A percentile compares a stretch with the other conserved stretches of the same genome.
These are phyloP conservation scores for Podaxis sp. DNA, from an alignment of 768 basidiomycete genomes.

Conservation along the genomic window DNA sequence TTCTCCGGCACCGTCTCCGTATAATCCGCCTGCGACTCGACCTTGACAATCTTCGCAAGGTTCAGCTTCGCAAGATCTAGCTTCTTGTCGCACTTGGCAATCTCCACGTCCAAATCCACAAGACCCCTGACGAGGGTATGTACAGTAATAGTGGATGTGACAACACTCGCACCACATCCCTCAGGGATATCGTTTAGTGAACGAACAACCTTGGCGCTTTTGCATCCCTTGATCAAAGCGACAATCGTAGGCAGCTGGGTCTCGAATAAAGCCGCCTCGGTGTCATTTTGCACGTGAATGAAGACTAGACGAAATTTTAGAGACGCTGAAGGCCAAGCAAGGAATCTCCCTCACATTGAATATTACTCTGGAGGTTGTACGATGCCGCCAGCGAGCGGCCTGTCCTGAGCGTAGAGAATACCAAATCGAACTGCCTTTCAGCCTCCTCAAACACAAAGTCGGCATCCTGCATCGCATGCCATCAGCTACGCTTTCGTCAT, in stretches of 20 bases:
- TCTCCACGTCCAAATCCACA: slow-evolving; percentile 84
- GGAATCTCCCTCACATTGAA: slow-evolving; percentile 55
- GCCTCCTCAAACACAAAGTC: slow-evolving; percentile 64
- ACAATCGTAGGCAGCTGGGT: slow-evolving; percentile 72
- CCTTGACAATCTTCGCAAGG: slow-evolving; percentile 73
- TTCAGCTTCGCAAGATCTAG: slow-evolving; percentile 64
- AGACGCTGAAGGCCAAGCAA: background rate
- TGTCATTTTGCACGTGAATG: slow-evolving; percentile 61
- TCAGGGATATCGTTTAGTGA: slow-evolving; percentile 67
- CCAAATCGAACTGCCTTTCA: slow-evolving; percentile 80
- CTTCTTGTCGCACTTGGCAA: slow-evolving; percentile 89
- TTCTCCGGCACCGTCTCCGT: slow-evolving; percentile 73
- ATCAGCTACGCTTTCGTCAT: background rate
- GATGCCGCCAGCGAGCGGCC: slow-evolving; percentile 84
- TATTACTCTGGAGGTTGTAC: slow-evolving; percentile 83
- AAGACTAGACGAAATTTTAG: slow-evolving; percentile 49
- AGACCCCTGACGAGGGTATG: slow-evolving; percentile 91
- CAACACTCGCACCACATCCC: slow-evolving; percentile 82
- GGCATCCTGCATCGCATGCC: slow-evolving; percentile 40
- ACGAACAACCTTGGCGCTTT: slow-evolving; percentile 64
- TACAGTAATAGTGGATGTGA: slow-evolving; percentile 70
- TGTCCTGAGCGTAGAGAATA: slow-evolving; percentile 73
- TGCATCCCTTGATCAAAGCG: slow-evolving; percentile 85
- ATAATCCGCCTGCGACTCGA: slow-evolving; percentile 72
- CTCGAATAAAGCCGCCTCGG: slow-evolving; percentile 63